Percentiles rank a stretch among this genome's conserved stretches.
phyloP scores from a whole-genome alignment of 805 yeast species.

The Cyberlindnera americana region DNA sequence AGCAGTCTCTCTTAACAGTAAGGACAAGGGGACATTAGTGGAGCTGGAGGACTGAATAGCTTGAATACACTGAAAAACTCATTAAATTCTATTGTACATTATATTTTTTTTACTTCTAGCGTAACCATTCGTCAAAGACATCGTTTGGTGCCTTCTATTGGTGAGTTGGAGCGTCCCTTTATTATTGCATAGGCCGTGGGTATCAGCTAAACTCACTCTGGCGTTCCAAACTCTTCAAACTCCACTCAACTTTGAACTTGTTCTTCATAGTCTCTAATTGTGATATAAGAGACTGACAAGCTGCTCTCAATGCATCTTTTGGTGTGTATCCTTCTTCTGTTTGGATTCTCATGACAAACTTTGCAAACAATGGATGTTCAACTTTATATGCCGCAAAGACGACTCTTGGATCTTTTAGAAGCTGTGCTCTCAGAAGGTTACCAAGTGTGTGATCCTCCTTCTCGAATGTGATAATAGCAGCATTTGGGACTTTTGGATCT shows the following conservation, averaged over 20 bases:
- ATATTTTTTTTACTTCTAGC: too few relatives aligned
- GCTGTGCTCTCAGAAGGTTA: conserved; percentile 80
- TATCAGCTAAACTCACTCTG: conserved; percentile 5
- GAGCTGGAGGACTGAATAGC: too few relatives aligned
- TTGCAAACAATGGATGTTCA: conserved; percentile 96
- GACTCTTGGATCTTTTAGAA: conserved; percentile 83
- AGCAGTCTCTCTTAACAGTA: too few relatives aligned
- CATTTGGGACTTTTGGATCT: conserved; percentile 92
- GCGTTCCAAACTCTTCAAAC: conserved; percentile 37
- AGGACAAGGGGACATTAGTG: too few relatives aligned
- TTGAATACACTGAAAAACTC: too few relatives aligned
- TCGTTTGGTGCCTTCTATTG: too few relatives aligned
- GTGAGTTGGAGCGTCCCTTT: too few relatives aligned
- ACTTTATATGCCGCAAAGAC: conserved; percentile 95
- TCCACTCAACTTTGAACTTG: conserved; percentile 90
- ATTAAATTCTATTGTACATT: background rate
- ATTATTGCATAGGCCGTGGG: too few relatives aligned
- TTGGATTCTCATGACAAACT: conserved; percentile 89
- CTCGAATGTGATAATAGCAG: conserved; percentile 88
- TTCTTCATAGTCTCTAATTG: conserved; percentile 72
- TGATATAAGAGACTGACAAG: conserved; percentile 78
- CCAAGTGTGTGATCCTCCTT: conserved; percentile 98
- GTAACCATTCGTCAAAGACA: too few relatives aligned
- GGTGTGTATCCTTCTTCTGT: conserved; percentile 96
- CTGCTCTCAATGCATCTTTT: conserved; percentile 82